Conservation (phyloP, 352 stramenopile species). For the Globisporangium polare region DNA sequence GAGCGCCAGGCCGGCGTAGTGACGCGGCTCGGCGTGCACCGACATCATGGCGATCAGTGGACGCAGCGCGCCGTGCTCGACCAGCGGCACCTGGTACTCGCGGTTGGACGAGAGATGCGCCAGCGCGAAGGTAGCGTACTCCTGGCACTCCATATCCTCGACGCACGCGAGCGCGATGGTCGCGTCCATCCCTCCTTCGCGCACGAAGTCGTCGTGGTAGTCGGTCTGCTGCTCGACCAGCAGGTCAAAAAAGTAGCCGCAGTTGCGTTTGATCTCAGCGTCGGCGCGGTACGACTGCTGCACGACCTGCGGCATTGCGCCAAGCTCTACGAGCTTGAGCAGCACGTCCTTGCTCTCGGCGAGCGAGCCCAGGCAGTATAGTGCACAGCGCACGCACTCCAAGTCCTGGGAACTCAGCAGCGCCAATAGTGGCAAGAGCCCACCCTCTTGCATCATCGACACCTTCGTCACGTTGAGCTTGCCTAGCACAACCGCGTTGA, state of each 20-base stretch:
- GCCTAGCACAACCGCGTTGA: slow-evolving; percentile 90
- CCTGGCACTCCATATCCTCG: slow-evolving; percentile 94
- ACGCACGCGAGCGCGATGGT: slow-evolving; percentile 90
- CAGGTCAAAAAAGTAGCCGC: slow-evolving; percentile 91
- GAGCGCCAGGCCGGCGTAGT: slow-evolving; percentile 96
- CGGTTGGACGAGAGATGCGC: slow-evolving; percentile 94
- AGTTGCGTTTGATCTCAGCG: slow-evolving; percentile 91
- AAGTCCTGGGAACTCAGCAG: slow-evolving; percentile 86
- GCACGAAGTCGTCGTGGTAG: slow-evolving; percentile 90
- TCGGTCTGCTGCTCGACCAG: slow-evolving; percentile 89
- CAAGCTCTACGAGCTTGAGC: slow-evolving; percentile 88
- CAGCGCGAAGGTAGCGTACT: slow-evolving; percentile 95
- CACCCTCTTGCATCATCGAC: slow-evolving; percentile 87
- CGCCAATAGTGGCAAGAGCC: slow-evolving; percentile 83
- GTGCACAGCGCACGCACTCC: slow-evolving; percentile 85
- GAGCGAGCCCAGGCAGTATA: slow-evolving; percentile 94
- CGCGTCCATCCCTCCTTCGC: slow-evolving; percentile 84
- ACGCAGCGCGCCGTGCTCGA: slow-evolving; percentile 88
- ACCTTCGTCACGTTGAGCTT: slow-evolving; percentile 87
- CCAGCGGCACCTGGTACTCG: slow-evolving; percentile 91
- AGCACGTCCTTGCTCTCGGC: slow-evolving; percentile 91
- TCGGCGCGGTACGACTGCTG: slow-evolving; percentile 76
- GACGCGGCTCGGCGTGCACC: slow-evolving; percentile 89
- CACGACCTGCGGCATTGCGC: slow-evolving; percentile 81
- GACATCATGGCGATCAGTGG: slow-evolving; percentile 96